These are phyloP conservation scores for Golubevia pallescens DNA, from an alignment of 1,284 basidiomycete genomes.

Conservation along the genomic window DNA sequence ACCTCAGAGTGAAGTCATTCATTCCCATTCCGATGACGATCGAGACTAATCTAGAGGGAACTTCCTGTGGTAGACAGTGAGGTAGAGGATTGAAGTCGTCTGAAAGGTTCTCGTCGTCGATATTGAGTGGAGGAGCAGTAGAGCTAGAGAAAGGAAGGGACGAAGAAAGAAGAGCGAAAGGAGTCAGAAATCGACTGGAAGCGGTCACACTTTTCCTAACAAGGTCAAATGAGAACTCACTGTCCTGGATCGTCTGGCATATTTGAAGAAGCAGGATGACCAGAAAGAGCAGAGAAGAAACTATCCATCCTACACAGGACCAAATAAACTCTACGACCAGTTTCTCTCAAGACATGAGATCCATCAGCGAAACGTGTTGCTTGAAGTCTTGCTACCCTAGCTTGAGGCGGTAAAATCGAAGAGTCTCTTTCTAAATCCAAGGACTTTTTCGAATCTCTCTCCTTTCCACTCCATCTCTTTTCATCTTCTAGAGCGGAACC, in stretches of 20 bases:
- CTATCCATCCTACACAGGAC: background rate
- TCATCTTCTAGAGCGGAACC: background rate
- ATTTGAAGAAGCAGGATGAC: background rate
- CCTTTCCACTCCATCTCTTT: background rate
- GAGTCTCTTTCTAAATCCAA: background rate
- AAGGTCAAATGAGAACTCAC: too few species aligned
- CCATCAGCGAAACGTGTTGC: background rate
- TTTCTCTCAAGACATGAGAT: background rate
- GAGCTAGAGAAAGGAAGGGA: background rate
- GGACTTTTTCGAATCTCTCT: background rate
- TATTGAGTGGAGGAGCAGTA: background rate
- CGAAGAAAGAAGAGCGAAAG: too few species aligned
- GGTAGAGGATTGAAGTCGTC: background rate
- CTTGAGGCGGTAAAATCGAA: background rate
- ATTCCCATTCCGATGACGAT: background rate
- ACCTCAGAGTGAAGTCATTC: background rate
- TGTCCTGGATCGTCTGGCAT: background rate
- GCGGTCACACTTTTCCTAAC: too few species aligned
- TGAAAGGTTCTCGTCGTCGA: background rate
- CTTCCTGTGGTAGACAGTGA: background rate
- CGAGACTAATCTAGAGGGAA: background rate
- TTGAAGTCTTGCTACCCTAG: background rate
- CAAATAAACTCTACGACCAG: background rate
- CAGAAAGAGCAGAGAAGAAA: background rate
- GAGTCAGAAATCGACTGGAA: too few species aligned